Base-by-base conservation (phyloP, 1,284 basidiomycete genomes). In the Uromyces viciae-fabae region DNA sequence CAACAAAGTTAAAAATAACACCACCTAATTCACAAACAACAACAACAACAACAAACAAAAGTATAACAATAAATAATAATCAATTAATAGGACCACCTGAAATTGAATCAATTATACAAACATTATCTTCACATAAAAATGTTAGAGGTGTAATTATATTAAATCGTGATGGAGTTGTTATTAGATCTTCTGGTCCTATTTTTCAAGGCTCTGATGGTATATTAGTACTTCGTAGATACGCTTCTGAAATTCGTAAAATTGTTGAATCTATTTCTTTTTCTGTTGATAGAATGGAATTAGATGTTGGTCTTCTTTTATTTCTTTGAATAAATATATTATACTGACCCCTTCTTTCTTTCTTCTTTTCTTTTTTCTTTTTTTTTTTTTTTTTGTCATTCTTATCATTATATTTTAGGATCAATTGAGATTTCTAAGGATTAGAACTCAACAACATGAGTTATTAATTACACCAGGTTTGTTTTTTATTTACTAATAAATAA, bases 401-500 rank as follows among this genome's bases (percentile, higher is more conserved):
- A 78, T 75, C 78, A 69, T 0, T 54, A 9, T 43, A 11, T 36
- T 28, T 40, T 81, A 95, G 94, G 94, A 96, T 85, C 92, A 93
- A 75, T 88, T 96, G 74, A 89, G 90, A 81, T 94, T 97, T 85
- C 90, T 97, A 89, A 88, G 94, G 74, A 94, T 97, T 86, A 90
- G 95, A 72, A 96, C 94, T 75, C 93, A 91, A 85, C 89, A 92
- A 80, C 94, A 97, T 86, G 95, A 97, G 85, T 88, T 97, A 81
- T 93, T 97, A 90, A 94, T 97, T 82, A 94, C 94, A 2, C 94
- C 94, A 82, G 93, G 94, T 94, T 81, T 62, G 90, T 88, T 2
- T 56, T 54, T 56, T 28, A 38, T 49, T 49, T 1, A 43, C 36
- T 15, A 43, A 4, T 25, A 19, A 25, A 4, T 28, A 9, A 69